Percentiles rank a stretch among this genome's conserved stretches.
phyloP scores from a whole-genome alignment of 495 filamentous ascomycete genomes.

The Neurospora sp. region DNA sequence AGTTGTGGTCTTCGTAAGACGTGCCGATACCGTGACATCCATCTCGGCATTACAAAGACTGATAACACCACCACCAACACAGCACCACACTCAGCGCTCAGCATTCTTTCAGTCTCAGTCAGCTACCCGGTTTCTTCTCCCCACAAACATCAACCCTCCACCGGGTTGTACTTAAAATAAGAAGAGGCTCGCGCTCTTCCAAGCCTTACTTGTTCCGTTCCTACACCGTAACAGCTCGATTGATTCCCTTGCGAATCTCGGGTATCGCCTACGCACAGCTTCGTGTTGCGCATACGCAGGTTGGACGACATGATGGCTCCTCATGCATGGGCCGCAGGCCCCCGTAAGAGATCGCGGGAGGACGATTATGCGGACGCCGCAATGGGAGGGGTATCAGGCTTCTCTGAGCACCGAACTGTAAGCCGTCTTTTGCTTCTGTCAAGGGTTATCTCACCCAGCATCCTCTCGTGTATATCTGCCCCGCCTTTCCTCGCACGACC shows the following conservation, averaged over 20 bases:
- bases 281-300: background rate
- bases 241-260: background rate
- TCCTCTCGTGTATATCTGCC: background rate
- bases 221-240: background rate
- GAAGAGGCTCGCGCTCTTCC: background rate
- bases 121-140: background rate
- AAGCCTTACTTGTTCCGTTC: background rate
- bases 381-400: slow-evolving; percentile 23
- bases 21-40: background rate
- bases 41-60: background rate
- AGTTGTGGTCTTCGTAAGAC: background rate
- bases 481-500: background rate
- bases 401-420: slow-evolving; percentile 40
- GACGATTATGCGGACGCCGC: slow-evolving; percentile 20
- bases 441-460: background rate
- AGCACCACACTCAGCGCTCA: background rate
- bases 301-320: slow-evolving; percentile 5
- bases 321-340: slow-evolving; percentile 12
- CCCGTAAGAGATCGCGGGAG: slow-evolving; percentile 23
- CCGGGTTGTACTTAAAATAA: background rate
- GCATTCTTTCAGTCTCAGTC: background rate
- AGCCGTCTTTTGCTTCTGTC: slow-evolving; percentile 9
- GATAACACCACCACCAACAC: background rate
- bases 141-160: background rate
- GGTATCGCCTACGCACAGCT: background rate